Evolutionary conservation across 2,329 filamentous ascomycete species (phyloP), one percentile per base, ranked within the genome.

Genomic region (Calonectria montana): DNA sequence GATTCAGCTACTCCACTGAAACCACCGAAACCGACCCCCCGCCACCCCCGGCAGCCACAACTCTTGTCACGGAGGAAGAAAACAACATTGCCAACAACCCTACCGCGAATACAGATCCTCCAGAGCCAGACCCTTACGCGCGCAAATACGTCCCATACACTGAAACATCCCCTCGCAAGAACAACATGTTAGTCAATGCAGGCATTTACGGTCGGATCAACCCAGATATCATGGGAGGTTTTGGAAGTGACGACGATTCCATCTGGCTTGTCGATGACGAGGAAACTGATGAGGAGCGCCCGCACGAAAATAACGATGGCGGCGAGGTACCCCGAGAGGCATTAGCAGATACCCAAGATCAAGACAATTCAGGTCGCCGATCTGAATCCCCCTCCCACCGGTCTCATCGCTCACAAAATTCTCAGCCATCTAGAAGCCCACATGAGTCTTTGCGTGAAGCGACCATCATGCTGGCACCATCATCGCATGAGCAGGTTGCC

Each of bases 231-330:
- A 78, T 82, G 70, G 73, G 74, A 18, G 78, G 77, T 2, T 83
- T 82, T 48, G 80, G 77, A 18, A 76, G 75, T n/a, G 81, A 83
- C 7, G 74, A 78, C 18, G 76, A 78, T n/a, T 80, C 74, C 31
- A 77, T 78, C 43, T 80, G 73, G 79, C 78, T 77, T 6, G 77
- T 80, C 4, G 80, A 82, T 55, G 80, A 82, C 45, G 79, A 80
- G 39, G 76, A 76, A 43, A 73, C 74, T 25, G 75, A 78, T 15
- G 72, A 73, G 12, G 18, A 72, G 47, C 64, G 57, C 18, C 23
- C n/a, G 6, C 39, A 15, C 29, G 29, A 63, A 7, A 61, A 41
- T 4, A 39, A 55, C 12, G 39, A 64, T 12, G 62, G 80, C 3
- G 37, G 45, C 2, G 78, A 78, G 29, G 37, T 25, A 2, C n/a